Percentiles rank a stretch among this genome's conserved stretches.
Conservation (phyloP, 2,329 filamentous ascomycete genomes). For the Kalmusia sp. region DNA sequence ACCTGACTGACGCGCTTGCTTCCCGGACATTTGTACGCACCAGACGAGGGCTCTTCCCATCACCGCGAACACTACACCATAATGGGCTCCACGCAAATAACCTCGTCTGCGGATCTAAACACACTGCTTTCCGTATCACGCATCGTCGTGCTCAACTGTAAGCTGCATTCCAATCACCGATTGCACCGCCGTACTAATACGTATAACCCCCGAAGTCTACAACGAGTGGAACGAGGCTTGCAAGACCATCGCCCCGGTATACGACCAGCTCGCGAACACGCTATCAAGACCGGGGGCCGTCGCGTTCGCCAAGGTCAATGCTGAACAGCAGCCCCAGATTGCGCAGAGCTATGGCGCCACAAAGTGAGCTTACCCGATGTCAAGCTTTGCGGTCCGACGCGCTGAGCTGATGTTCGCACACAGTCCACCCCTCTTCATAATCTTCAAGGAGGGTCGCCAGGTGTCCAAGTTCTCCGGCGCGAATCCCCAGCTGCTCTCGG, state of each 20-base stretch:
- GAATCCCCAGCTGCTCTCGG: slow-evolving; percentile 72
- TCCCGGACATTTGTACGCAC: slow-evolving; percentile 9
- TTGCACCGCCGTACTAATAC: slow-evolving; percentile 27
- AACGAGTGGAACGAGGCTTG: slow-evolving; percentile 87
- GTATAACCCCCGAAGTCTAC: slow-evolving; percentile 70
- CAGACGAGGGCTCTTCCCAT: slow-evolving; percentile 4
- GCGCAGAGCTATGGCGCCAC: slow-evolving; percentile 76
- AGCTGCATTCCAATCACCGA: slow-evolving; percentile 50
- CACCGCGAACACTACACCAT: slow-evolving; percentile 38
- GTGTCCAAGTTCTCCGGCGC: slow-evolving; percentile 76
- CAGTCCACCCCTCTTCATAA: slow-evolving; percentile 88
- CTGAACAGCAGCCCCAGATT: slow-evolving; percentile 77
- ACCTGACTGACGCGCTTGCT: slow-evolving; percentile 5
- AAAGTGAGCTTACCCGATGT: slow-evolving; percentile 54
- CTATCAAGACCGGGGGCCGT: slow-evolving; percentile 76
- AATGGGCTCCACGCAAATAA: slow-evolving; percentile 54
- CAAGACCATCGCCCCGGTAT: slow-evolving; percentile 82
- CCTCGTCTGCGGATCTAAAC: slow-evolving; percentile 50
- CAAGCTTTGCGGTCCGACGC: background rate
- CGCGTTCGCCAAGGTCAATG: slow-evolving; percentile 88
- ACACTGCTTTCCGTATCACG: slow-evolving; percentile 74
- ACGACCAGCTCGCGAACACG: slow-evolving; percentile 75
- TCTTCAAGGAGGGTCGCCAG: slow-evolving; percentile 73
- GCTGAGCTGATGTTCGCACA: slow-evolving; percentile 16
- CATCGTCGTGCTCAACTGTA: slow-evolving; percentile 89